A percentile compares a stretch with the other conserved stretches of the same genome.
Evolutionary conservation across 306 rosid species (phyloP).

Genomic region (Inga oerstediana): DNA sequence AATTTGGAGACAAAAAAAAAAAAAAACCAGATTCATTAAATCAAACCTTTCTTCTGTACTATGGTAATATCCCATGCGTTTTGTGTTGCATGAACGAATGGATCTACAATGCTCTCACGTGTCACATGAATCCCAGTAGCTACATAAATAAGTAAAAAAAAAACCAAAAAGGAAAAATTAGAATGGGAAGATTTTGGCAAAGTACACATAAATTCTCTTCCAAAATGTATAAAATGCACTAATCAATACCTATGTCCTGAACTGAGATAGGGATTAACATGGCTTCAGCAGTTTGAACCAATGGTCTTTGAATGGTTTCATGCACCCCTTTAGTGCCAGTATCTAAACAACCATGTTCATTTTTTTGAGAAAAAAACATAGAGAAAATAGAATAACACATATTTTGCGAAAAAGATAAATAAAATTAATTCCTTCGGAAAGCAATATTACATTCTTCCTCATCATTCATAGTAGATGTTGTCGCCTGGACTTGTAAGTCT

Average conservation of each 20-base stretch:
- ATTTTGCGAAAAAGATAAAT: not conserved
- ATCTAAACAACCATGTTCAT: not conserved
- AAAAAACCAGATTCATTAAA: not conserved
- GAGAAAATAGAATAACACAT: not conserved
- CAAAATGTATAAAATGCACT: not conserved
- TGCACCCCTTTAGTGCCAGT: not conserved
- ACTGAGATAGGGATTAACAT: not conserved
- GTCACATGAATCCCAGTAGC: not conserved
- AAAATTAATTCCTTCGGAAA: not conserved
- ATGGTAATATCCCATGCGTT: not conserved
- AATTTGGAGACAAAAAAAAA: not conserved
- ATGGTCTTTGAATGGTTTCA: not conserved
- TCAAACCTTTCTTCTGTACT: not conserved
- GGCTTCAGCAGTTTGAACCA: not conserved
- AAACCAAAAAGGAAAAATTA: not conserved
- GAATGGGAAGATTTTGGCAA: not conserved
- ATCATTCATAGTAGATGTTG: not conserved
- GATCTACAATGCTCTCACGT: not conserved
- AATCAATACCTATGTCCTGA: not conserved
- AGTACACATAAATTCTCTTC: not conserved
- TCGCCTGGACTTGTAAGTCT: not conserved
- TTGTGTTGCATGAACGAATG: not conserved
- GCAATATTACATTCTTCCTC: not conserved
- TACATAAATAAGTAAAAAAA: not conserved
- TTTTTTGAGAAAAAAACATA: not conserved